phyloP scores from a whole-genome alignment of 179 eudicot species.

The Beta corolliflora region DNA sequence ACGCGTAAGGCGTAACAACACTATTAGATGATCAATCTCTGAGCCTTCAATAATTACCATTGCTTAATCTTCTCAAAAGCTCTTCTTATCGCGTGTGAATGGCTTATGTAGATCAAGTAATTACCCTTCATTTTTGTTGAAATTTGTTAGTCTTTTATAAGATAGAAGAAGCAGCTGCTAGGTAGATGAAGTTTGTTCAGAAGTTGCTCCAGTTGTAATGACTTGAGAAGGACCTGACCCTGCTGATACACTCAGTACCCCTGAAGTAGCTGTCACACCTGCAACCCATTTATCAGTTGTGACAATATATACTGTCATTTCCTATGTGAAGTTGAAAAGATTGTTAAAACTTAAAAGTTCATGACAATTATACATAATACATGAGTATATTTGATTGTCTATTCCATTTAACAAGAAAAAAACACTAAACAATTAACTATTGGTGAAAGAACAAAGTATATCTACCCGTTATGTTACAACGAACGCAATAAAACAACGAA shows the following conservation, averaged over 20 bases:
- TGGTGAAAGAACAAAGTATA: too few species aligned
- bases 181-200: conserved; percentile 44
- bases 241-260: conserved; percentile 18
- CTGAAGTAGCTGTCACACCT: conserved; percentile 34
- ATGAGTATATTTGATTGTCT: too few species aligned
- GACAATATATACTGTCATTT: background rate
- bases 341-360: background rate
- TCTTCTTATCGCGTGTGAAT: background rate
- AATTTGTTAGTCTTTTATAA: conserved; percentile 33
- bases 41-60: conserved; percentile 19
- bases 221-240: conserved; percentile 42
- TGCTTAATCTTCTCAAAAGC: conserved; percentile 7
- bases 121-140: conserved; percentile 10
- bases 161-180: conserved; percentile 14
- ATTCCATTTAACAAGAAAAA: too few species aligned
- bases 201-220: conserved; percentile 23
- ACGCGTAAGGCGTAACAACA: background rate
- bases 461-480: too few species aligned
- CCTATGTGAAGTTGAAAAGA: background rate
- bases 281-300: conserved; percentile 10
- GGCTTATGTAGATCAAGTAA: background rate
- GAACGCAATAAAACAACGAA: too few species aligned
- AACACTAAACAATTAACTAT: too few species aligned
- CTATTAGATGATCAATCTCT: conserved; percentile 27
- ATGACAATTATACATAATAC: too few species aligned